Evolutionary conservation across 148 eudicot genomes (phyloP).

Genomic region (Camellia japonica): DNA sequence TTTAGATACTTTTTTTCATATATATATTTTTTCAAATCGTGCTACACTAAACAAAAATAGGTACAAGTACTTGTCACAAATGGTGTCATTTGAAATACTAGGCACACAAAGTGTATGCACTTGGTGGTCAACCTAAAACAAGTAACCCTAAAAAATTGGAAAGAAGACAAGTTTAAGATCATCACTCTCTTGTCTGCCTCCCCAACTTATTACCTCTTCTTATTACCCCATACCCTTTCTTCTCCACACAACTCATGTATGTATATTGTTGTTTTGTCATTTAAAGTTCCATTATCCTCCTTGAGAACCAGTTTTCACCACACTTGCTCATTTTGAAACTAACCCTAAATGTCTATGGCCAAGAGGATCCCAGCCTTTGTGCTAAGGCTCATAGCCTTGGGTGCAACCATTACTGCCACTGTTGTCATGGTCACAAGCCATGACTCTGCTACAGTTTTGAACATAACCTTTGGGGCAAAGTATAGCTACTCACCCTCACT

Average conservation of each 20-base stretch:
- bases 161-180: constrained; percentile 15
- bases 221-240: constrained; percentile 16
- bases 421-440: constrained; percentile 65
- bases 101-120: constrained; percentile 7
- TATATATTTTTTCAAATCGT: no score
- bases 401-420: constrained; percentile 49
- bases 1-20: no score
- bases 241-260: constrained; percentile 7
- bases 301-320: background rate
- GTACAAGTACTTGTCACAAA: background rate
- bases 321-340: background rate
- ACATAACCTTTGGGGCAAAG: constrained; percentile 67
- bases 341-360: constrained; percentile 38
- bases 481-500: constrained; percentile 67
- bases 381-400: constrained; percentile 66
- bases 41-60: no score
- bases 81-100: background rate
- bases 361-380: constrained; percentile 40
- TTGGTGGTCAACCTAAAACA: constrained; percentile 21
- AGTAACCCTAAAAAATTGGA: background rate
- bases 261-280: background rate
- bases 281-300: background rate
- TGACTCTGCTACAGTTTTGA: constrained; percentile 59
- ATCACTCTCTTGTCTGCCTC: constrained; percentile 19
- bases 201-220: constrained; percentile 24